These are phyloP conservation scores for Punica granatum DNA, from an alignment of 345 rosid genomes.

Conservation along the genomic window DNA sequence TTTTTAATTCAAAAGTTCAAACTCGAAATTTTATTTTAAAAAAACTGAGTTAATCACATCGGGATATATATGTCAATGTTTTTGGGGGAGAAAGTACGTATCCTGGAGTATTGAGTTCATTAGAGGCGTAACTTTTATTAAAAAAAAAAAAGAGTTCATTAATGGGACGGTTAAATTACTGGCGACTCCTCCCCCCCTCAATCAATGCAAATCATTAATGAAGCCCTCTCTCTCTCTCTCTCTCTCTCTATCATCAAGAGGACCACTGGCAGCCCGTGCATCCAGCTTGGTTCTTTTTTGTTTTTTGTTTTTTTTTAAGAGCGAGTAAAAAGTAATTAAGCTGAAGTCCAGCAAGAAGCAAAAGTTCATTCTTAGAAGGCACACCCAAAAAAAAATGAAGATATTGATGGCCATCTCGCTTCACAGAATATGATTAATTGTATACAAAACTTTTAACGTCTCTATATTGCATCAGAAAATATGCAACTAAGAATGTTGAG, in stretches of 20 bases:
- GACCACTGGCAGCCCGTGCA: background rate
- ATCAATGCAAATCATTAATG: conserved; percentile 32
- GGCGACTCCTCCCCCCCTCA: conserved; percentile 24
- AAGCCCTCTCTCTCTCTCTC: background rate
- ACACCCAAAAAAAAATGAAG: no score
- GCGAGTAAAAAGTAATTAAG: background rate
- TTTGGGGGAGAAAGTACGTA: background rate
- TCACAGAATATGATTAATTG: no score
- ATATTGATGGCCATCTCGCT: no score
- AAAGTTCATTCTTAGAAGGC: no score
- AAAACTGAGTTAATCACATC: no score
- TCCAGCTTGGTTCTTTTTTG: background rate
- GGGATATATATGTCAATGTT: no score
- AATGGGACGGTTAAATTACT: conserved; percentile 23
- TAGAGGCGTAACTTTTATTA: background rate
- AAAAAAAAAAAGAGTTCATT: background rate
- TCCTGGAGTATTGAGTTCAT: background rate
- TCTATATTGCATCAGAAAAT: no score
- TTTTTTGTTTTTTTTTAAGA: background rate
- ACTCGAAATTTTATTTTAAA: no score
- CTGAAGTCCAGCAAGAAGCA: no score
- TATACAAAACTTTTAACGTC: no score
- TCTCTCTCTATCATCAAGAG: background rate
- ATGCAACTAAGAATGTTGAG: no score
- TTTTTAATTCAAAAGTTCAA: no score